Conservation (phyloP, 495 filamentous ascomycete genomes). For the Neurospora sp. region DNA sequence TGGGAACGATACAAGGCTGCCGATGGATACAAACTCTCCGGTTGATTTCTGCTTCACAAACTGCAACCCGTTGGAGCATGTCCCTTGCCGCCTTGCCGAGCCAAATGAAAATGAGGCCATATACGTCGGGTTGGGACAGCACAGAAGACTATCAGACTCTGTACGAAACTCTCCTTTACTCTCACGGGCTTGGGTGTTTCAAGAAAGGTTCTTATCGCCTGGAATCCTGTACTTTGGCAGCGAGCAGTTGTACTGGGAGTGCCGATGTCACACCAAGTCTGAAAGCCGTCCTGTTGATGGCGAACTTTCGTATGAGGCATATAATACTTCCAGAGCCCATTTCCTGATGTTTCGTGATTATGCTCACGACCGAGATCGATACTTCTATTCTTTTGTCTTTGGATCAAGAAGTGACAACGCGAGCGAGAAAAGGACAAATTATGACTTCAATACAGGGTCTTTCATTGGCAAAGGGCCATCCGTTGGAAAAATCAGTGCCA, state of each 20-base stretch:
- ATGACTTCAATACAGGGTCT: no score
- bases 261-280: background rate
- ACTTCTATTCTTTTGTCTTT: no score
- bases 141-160: background rate
- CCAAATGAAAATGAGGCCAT: background rate
- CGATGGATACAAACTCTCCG: background rate
- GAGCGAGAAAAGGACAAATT: no score
- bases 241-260: background rate
- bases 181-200: background rate
- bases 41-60: background rate
- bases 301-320: no score
- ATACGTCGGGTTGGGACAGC: background rate
- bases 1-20: background rate
- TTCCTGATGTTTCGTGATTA: no score
- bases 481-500: no score
- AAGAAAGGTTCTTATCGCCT: background rate
- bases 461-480: no score
- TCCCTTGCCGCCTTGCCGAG: background rate
- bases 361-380: no score
- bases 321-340: no score
- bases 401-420: no score
- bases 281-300: background rate
- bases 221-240: background rate
- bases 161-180: background rate
- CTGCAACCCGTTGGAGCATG: background rate